Evolutionary conservation across 2,329 filamentous ascomycete species (phyloP).

Genomic region (Orbilia blumenaviensis): DNA sequence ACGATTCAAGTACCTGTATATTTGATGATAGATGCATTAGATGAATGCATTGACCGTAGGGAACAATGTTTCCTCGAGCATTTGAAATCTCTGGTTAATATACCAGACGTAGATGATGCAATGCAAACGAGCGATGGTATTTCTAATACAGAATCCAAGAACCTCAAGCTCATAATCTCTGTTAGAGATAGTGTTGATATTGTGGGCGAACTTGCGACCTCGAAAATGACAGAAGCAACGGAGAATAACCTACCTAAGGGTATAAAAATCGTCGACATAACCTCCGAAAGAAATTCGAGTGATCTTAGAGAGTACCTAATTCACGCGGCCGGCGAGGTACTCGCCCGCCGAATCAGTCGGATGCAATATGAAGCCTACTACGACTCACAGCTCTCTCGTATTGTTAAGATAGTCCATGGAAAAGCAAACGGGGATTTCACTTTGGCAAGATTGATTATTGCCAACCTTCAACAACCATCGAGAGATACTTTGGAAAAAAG

Average conservation of each 20-base stretch:
- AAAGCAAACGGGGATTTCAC: slow-evolving; percentile 41
- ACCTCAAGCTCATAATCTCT: slow-evolving; percentile 27
- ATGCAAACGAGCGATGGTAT: neutral
- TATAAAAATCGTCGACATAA: slow-evolving; percentile 24
- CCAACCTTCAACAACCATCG: slow-evolving; percentile 36
- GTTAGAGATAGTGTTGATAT: slow-evolving; percentile 30
- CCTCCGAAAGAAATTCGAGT: slow-evolving; percentile 11
- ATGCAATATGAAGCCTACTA: neutral
- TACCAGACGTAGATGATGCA: neutral
- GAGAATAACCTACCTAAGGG: neutral
- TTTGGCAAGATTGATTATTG: slow-evolving; percentile 32
- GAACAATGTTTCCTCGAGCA: slow-evolving; percentile 17
- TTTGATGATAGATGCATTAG: slow-evolving; percentile 35
- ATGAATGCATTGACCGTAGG: slow-evolving; percentile 23
- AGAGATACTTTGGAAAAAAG: slow-evolving; percentile 20
- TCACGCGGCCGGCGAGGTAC: slow-evolving; percentile 10
- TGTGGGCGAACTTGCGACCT: neutral
- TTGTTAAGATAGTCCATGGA: slow-evolving; percentile 16
- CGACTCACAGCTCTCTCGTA: slow-evolving; percentile 13
- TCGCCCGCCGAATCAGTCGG: slow-evolving; percentile 9
- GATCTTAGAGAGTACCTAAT: slow-evolving; percentile 12
- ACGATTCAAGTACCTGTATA: slow-evolving; percentile 19
- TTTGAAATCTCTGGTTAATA: neutral
- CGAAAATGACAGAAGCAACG: neutral
- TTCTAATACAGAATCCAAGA: neutral